A percentile compares a stretch with the other conserved stretches of the same genome.
These are phyloP conservation scores for Tetrahymena thermophila DNA, from an alignment of 73 alveolate genomes.

Conservation along the genomic window DNA sequence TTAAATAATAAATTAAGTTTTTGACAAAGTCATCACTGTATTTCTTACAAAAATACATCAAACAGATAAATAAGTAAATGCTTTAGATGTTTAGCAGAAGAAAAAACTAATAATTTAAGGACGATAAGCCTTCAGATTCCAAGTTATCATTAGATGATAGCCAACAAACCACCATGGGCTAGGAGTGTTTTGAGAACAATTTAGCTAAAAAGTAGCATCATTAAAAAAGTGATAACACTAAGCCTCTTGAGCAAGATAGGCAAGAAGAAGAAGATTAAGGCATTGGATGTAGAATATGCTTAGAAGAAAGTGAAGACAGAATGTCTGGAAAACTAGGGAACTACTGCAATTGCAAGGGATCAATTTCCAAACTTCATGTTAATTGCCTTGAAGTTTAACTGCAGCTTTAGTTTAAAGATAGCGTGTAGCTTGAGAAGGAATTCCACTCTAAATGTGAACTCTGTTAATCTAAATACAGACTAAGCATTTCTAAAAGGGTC, in stretches of 20 bases:
- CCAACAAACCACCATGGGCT: background rate
- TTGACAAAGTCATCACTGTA: background rate
- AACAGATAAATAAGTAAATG: background rate
- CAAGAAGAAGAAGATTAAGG: background rate
- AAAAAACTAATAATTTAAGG: background rate
- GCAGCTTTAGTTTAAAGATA: background rate
- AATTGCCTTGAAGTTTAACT: background rate
- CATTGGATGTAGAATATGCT: background rate
- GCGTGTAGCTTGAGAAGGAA: background rate
- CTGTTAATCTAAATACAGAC: background rate
- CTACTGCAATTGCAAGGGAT: background rate
- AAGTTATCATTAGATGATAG: background rate
- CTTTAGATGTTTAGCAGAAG: background rate
- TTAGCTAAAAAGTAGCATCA: background rate
- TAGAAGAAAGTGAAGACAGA: background rate
- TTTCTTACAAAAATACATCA: background rate
- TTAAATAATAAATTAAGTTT: too few species aligned
- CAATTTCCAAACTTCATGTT: background rate
- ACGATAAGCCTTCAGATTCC: background rate
- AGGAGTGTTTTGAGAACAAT: too few species aligned
- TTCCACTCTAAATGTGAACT: background rate
- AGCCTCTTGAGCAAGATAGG: background rate
- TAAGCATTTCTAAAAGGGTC: background rate
- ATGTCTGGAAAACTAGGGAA: background rate
- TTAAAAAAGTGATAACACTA: background rate